Base-by-base conservation (phyloP, 2,329 filamentous ascomycete genomes). In the Mycogone perniciosa region DNA sequence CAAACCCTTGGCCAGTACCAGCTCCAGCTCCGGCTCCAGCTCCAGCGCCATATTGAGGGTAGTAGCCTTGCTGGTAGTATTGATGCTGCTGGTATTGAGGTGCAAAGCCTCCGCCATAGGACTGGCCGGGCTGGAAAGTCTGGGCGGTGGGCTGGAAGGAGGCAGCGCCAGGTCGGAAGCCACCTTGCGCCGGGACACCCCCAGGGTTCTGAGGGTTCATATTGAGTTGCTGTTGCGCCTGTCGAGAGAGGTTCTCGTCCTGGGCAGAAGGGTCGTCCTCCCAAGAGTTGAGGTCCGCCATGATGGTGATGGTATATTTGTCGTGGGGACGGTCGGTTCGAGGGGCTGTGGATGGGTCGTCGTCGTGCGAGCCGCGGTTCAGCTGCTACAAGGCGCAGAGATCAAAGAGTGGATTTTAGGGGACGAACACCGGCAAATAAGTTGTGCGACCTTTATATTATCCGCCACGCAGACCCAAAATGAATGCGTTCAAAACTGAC, bases 281-380 rank as follows among this genome's bases (percentile, higher is more conserved):
- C 88, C 93, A 97, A 56, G 90, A 96, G 70, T 95, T 90, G 64
- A 89, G 87, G 70, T 91, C 84, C 62, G 91, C 86, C 90, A 96
- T 96, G 64, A 50, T 77, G 65, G 51, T 77, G 51, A 55, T 52
- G 37, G 29, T 43, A 29, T 49, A 27, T 53, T 46, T 53, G 27
- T 40, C 35, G 26, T 27, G 35, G 34, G 11, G 33, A 40, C n/a
- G 44, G 27, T 37, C 40, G 43, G 42, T 43, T 50, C 35, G 51
- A 45, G 46, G 40, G 42, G 51, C 6, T 41, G 49, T 41, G 39
- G 13, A 11, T 13, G 7, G 39, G 13, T 11, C 6, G 39, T 35
- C 33, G 33, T 35, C 2, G 7, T 7, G 33, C 33, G 11, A 35
- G 33, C 33, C 11, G 33, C 33, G 33, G 33, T 35, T 35, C 33